Evolutionary conservation across 225 moss, liverwort and hornwort genomes (phyloP).

Genomic region (Thuidium tamariscinum): DNA sequence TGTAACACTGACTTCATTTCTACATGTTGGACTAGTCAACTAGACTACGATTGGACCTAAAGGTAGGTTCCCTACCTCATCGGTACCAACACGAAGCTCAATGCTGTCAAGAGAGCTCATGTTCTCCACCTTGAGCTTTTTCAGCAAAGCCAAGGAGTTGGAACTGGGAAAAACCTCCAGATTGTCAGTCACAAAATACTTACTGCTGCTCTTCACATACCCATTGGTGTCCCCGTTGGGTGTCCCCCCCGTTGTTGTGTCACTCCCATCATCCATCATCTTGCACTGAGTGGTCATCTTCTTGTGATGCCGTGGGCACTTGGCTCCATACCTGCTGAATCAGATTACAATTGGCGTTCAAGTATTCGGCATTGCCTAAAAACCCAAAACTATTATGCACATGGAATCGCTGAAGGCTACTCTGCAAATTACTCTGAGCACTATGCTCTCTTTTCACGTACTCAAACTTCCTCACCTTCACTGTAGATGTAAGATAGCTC

Average conservation of each 20-base stretch:
- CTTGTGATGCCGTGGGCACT: conserved; percentile 49
- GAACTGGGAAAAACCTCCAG: not conserved
- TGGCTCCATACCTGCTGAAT: not conserved
- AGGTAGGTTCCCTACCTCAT: not conserved
- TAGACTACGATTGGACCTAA: not conserved
- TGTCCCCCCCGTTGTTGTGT: not conserved
- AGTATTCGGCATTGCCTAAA: not conserved
- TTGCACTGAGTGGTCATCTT: conserved; percentile 35
- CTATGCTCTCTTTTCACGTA: not conserved
- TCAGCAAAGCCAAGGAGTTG: not conserved
- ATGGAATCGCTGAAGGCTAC: not conserved
- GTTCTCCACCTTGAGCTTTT: not conserved
- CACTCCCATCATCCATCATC: not conserved
- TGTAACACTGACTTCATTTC: too few relatives aligned
- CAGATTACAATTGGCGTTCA: not conserved
- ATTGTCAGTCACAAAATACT: not conserved
- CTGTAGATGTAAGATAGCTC: not conserved
- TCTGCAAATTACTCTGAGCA: not conserved
- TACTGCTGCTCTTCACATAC: not conserved
- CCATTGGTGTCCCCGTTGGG: not conserved
- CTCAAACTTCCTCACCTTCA: not conserved
- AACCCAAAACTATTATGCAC: not conserved
- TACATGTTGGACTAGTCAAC: not conserved
- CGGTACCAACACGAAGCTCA: not conserved
- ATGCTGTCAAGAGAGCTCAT: not conserved